Conservation (phyloP, 176 grass and related monocot species). For the Hordeum marinum region DNA sequence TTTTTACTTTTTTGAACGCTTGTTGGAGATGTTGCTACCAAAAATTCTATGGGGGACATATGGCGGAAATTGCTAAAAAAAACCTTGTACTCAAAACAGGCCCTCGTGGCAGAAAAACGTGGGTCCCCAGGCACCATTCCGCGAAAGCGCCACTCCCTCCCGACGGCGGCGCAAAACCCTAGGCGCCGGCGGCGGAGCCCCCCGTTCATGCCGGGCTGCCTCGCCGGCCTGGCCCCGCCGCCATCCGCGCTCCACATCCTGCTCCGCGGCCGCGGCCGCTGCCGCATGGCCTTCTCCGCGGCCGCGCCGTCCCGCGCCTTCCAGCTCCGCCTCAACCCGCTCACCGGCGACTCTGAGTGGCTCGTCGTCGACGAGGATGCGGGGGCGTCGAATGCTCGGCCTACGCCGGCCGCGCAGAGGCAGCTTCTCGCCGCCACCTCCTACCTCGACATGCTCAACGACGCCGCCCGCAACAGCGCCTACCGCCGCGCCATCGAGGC, state of each 20-base stretch:
- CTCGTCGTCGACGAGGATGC: constrained; percentile 61
- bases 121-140: background rate
- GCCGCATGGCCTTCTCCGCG: constrained; percentile 27
- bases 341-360: constrained; percentile 96
- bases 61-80: background rate
- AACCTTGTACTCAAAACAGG: background rate
- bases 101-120: background rate
- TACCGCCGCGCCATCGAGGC: constrained; percentile 69
- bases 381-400: background rate
- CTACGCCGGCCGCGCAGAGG: background rate
- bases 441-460: constrained; percentile 97
- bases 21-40: no score
- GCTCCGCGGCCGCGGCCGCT: background rate
- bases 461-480: constrained; percentile 60
- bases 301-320: constrained; percentile 37
- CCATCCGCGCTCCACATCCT: constrained; percentile 17
- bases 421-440: constrained; percentile 65
- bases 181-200: background rate
- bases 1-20: no score
- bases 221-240: background rate
- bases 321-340: constrained; percentile 84
- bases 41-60: no score
- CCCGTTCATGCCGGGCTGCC: constrained; percentile 33
- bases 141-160: background rate
- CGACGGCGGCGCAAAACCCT: constrained; percentile 1